These are phyloP conservation scores for Coemansia pectinata DNA, from an alignment of 192 early-diverging fungal genomes.

Conservation along the genomic window DNA sequence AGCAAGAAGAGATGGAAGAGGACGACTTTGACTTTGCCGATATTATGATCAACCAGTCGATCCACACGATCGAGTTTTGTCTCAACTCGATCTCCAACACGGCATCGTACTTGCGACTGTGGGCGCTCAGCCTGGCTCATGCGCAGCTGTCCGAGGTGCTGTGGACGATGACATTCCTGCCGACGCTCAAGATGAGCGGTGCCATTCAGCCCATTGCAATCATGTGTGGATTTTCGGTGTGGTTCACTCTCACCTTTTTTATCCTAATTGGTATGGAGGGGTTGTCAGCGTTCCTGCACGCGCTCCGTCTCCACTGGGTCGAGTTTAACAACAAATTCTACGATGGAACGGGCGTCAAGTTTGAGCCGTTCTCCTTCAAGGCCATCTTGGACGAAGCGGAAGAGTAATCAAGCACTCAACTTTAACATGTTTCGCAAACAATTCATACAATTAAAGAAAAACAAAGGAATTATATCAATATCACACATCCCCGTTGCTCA, in stretches of 20 bases:
- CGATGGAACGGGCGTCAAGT: conserved; percentile 83
- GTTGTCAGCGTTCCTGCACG: conserved; percentile 84
- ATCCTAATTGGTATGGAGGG: conserved; percentile 88
- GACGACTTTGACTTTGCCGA: conserved; percentile 92
- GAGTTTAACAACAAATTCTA: conserved; percentile 99
- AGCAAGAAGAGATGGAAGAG: conserved; percentile 69
- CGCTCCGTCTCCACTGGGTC: conserved; percentile 94
- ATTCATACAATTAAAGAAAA: background rate
- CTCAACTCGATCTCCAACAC: conserved; percentile 97
- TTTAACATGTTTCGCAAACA: background rate
- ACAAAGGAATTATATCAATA: background rate
- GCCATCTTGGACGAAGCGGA: conserved; percentile 44
- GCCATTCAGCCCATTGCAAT: conserved; percentile 70
- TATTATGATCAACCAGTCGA: conserved; percentile 94
- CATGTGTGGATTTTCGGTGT: conserved; percentile 77
- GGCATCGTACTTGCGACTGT: conserved; percentile 96
- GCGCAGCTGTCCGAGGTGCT: conserved; percentile 97
- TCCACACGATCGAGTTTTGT: conserved; percentile 99
- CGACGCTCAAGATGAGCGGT: conserved; percentile 46
- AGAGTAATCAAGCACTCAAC: conserved; percentile 14
- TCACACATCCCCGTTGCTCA: background rate
- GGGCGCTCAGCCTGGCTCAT: conserved; percentile 97
- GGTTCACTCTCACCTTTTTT: conserved; percentile 82
- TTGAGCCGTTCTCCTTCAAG: conserved; percentile 89
- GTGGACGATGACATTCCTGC: conserved; percentile 84